Percentiles rank a stretch among this genome's conserved stretches.
Evolutionary conservation across 2,329 filamentous ascomycete species (phyloP).

Genomic region (Xylaria sp.): DNA sequence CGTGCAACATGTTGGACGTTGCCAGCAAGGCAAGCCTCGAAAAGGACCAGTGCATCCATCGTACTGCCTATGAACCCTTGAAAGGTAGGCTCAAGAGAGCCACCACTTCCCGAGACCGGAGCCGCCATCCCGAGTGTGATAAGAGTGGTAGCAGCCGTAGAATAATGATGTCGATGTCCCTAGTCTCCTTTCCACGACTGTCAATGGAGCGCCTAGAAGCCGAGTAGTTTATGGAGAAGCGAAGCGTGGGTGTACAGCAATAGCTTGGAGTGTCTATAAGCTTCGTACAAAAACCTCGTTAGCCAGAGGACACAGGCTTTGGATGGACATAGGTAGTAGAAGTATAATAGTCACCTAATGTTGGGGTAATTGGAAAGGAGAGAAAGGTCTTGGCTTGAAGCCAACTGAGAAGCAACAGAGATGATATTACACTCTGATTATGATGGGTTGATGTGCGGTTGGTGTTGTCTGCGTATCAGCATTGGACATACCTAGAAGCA

Average conservation of each 20-base stretch:
- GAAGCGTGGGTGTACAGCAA: not conserved
- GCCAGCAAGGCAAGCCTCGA: constrained; percentile 81
- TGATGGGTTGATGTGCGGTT: too few species aligned
- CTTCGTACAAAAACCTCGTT: not conserved
- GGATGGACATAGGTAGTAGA: not conserved
- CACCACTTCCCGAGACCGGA: constrained; percentile 39
- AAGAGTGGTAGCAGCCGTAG: not conserved
- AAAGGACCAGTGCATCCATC: constrained; percentile 80
- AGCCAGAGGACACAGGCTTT: not conserved
- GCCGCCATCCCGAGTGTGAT: constrained; percentile 44
- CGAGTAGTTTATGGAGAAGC: not conserved
- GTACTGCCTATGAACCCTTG: constrained; percentile 75
- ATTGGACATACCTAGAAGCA: not conserved
- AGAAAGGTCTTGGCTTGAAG: not conserved
- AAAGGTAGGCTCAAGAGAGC: constrained; percentile 71
- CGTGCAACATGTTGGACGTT: constrained; percentile 79
- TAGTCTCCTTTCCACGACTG: not conserved
- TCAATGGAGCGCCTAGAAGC: not conserved
- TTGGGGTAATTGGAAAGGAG: not conserved
- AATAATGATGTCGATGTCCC: not conserved
- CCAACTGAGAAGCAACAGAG: not conserved
- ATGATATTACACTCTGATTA: not conserved
- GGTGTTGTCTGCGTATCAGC: not conserved
- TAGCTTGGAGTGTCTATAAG: not conserved
- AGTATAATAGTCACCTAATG: not conserved